These are phyloP conservation scores for Murraya paniculata DNA, from an alignment of 345 rosid species.

Conservation along the genomic window DNA sequence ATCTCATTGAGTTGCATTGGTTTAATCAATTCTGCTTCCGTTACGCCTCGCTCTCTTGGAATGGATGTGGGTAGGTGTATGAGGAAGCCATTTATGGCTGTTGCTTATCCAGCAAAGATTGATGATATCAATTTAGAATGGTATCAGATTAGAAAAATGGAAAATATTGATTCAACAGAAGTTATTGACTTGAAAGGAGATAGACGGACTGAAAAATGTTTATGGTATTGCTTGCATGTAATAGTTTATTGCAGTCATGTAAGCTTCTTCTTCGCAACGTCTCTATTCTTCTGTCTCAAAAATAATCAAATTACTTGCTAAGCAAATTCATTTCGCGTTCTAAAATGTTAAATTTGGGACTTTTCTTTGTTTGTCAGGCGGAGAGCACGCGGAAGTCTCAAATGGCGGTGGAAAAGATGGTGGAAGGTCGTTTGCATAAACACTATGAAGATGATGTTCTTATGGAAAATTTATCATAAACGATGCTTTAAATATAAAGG, in stretches of 20 bases:
- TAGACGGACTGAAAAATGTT: background rate
- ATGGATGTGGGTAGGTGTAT: background rate
- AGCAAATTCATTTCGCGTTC: background rate
- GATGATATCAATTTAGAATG: background rate
- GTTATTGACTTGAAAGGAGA: background rate
- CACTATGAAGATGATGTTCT: constrained; percentile 27
- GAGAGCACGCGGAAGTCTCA: constrained; percentile 72
- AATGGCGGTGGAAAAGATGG: constrained; percentile 89
- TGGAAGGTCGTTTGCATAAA: constrained; percentile 65
- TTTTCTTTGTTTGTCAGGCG: constrained; percentile 55
- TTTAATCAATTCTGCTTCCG: too few species aligned
- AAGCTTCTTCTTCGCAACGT: background rate
- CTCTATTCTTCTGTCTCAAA: background rate
- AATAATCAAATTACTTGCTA: background rate
- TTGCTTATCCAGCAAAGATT: background rate
- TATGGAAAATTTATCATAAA: background rate
- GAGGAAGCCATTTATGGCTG: background rate
- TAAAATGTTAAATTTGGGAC: background rate
- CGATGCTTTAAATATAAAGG: constrained; percentile 51
- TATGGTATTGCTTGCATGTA: background rate
- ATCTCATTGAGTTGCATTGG: too few species aligned
- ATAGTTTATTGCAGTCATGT: background rate
- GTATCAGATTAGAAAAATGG: background rate
- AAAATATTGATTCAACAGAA: background rate
- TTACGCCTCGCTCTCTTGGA: background rate